Conservation (phyloP, 164 flowering plant species). For the Vitis riparia region DNA sequence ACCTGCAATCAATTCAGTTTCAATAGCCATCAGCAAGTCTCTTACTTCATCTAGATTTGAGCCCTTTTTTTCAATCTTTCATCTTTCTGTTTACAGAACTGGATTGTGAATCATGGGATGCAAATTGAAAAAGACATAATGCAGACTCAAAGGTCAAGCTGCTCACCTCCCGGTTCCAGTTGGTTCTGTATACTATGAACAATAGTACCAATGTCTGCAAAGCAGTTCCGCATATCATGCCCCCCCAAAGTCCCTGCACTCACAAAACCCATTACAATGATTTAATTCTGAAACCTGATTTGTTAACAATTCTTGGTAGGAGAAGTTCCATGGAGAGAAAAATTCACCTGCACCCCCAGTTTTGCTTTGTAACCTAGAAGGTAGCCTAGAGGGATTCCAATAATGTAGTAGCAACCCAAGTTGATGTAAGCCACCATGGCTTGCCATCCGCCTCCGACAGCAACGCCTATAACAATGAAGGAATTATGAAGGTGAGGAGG, state of each 20-base stretch:
- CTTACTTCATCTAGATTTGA: too few species aligned
- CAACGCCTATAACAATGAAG: constrained; percentile 44
- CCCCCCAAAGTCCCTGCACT: constrained; percentile 30
- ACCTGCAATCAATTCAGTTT: background rate
- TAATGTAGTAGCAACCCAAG: constrained; percentile 47
- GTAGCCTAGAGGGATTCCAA: constrained; percentile 55
- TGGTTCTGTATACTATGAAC: constrained; percentile 1
- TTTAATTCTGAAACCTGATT: too few species aligned
- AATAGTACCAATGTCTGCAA: constrained; percentile 10
- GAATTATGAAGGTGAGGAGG: background rate
- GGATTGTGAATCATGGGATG: too few species aligned
- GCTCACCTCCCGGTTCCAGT: constrained; percentile 19
- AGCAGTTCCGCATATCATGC: constrained; percentile 8
- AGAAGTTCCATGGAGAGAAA: too few species aligned
- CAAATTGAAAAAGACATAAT: too few species aligned
- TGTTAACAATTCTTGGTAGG: too few species aligned
- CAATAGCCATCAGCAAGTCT: too few species aligned
- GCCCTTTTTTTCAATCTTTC: background rate
- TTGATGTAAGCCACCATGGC: constrained; percentile 58
- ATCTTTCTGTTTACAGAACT: too few species aligned
- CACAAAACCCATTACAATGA: too few species aligned
- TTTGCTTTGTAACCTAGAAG: constrained; percentile 45
- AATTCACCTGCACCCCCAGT: constrained; percentile 19
- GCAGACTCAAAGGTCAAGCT: too few species aligned
- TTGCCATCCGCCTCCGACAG: constrained; percentile 73